phyloP scores from a whole-genome alignment of 176 grass and related monocot species.

The Triticum dicoccoides region DNA sequence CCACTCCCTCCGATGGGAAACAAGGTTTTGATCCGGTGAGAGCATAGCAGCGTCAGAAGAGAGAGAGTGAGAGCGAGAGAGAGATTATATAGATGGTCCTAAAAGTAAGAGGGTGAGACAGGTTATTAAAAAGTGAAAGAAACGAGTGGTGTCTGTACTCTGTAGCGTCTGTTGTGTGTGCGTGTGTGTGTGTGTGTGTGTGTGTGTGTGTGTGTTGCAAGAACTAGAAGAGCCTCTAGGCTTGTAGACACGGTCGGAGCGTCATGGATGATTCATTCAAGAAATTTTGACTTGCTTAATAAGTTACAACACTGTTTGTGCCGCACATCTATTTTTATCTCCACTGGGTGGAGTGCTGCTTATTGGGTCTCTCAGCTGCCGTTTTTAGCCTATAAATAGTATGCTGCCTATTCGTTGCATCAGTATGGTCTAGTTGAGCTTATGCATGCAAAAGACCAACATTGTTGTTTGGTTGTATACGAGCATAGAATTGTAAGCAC shows the following conservation, averaged over 20 bases:
- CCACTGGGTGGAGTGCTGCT: not conserved
- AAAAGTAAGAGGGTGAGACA: constrained; percentile 36
- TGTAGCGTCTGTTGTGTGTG: constrained; percentile 14
- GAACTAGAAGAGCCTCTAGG: constrained; percentile 19
- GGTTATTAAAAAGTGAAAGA: constrained; percentile 24
- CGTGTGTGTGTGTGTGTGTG: constrained; percentile 5
- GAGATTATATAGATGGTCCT: constrained; percentile 41
- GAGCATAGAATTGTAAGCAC: too few species aligned
- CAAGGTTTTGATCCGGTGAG: constrained; percentile 55
- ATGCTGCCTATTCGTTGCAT: not conserved
- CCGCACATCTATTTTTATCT: not conserved
- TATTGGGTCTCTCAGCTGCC: too few species aligned
- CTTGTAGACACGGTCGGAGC: constrained; percentile 39
- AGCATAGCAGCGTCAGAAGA: constrained; percentile 44
- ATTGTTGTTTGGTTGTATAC: too few species aligned
- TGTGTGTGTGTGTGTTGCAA: constrained; percentile 20
- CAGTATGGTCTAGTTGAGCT: too few species aligned
- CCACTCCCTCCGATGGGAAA: constrained; percentile 36
- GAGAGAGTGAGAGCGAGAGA: not conserved
- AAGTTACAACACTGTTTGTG: constrained; percentile 50
- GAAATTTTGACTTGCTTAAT: constrained; percentile 71
- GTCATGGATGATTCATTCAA: constrained; percentile 50
- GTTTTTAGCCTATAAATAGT: too few species aligned
- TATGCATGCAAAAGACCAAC: too few species aligned
- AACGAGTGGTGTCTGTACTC: constrained; percentile 17